Base-by-base conservation (phyloP, 768 basidiomycete genomes). In the Phlebiopsis flavidoalba region DNA sequence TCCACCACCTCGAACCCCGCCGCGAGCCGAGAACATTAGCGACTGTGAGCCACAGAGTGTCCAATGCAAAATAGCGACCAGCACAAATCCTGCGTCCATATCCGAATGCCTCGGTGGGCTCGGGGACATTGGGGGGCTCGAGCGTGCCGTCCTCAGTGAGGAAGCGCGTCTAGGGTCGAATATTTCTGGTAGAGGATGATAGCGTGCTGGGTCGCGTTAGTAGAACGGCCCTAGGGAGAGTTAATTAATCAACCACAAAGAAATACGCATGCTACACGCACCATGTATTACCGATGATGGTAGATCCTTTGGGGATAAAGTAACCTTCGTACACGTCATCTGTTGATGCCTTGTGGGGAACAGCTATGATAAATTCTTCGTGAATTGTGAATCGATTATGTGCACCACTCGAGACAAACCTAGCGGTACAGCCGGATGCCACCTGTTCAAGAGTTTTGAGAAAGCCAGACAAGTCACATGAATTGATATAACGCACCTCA, bases 241-340 rank as follows among this genome's bases (percentile, higher is more conserved):
- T 31, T 6, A 31, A 31, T 31, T 6, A 31, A 31, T 31, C 26
- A 6, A 31, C 26, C 3, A 31, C 26, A 31, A 31, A 31, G 3
- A 12, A 19, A 43, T 49, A 31, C 24, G n/a, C 5, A 26, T 22
- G 10, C 6, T 11, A 35, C 8, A 31, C 67, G 49, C 43, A 68
- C 72, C 69, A 74, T 31, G 69, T 65, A 47, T 74, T 74, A 21
- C 64, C 63, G 12, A 74, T 65, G 1, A 80, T 54, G 47, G 15
- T 73, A 6, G 72, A 57, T 2, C 67, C 73, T 55, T 71, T 67
- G 1, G 74, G 74, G 33, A 75, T 72, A 35, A 51, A 67, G 60
- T 71, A 71, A 2, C 72, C 74, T 33, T 66, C n/a, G 54, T 72
- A 72, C 4, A 65, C 60, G 59, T 73, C 73, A 53, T 75, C 74